Conservation (phyloP, 2,329 filamentous ascomycete species). For the Colletotrichum liriopes region DNA sequence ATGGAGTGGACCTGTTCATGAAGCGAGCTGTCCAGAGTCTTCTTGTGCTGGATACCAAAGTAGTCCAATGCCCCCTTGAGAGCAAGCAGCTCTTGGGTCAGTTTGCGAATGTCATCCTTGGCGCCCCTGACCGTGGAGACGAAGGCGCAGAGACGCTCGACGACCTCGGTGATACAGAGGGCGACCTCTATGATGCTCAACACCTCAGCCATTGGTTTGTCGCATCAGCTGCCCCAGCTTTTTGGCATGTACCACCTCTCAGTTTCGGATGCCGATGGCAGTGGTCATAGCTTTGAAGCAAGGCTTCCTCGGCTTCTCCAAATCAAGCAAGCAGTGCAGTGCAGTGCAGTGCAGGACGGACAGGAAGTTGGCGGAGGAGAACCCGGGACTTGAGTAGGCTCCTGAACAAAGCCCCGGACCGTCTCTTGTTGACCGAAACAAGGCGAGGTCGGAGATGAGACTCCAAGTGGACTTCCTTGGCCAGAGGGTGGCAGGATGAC, state of each 20-base stretch:
- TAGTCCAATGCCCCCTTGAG: slow-evolving; percentile 47
- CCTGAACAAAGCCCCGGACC: neutral
- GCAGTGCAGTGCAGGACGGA: neutral
- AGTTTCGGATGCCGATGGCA: slow-evolving; percentile 12
- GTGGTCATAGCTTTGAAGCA: slow-evolving; percentile 5
- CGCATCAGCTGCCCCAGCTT: neutral
- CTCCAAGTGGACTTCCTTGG: neutral
- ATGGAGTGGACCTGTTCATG: slow-evolving; percentile 39
- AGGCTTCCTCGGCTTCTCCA: neutral
- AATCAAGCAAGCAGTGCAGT: neutral
- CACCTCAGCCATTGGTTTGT: slow-evolving; percentile 44
- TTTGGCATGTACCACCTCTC: neutral
- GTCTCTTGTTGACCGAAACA: neutral
- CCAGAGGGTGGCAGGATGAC: neutral
- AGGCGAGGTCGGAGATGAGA: neutral
- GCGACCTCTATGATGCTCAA: slow-evolving; percentile 45
- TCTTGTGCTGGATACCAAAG: slow-evolving; percentile 35
- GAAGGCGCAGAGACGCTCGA: slow-evolving; percentile 44
- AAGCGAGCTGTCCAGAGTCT: neutral
- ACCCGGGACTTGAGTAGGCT: neutral
- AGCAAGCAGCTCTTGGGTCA: slow-evolving; percentile 48
- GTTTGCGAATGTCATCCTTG: slow-evolving; percentile 46
- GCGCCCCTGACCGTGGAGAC: slow-evolving; percentile 44
- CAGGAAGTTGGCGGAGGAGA: neutral
- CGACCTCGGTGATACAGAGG: slow-evolving; percentile 43